phyloP scores from a whole-genome alignment of 2,329 filamentous ascomycete species.

The Albophoma yamanashiensis region DNA sequence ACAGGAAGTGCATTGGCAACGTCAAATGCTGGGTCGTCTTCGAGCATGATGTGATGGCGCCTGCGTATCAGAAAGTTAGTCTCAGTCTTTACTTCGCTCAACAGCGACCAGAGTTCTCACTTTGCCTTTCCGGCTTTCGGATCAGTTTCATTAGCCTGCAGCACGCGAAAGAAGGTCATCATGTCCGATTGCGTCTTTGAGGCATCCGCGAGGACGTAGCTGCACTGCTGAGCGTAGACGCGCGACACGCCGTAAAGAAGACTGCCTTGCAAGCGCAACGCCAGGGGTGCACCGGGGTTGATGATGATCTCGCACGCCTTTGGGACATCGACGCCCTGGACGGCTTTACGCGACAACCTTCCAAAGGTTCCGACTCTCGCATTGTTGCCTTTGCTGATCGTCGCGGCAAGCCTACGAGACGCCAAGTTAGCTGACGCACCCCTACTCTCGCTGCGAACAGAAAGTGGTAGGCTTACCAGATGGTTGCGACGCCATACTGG shows the following conservation, averaged over 20 bases:
- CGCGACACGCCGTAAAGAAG: conserved; percentile 77
- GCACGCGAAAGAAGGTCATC: conserved; percentile 50
- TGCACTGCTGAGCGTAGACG: conserved; percentile 79
- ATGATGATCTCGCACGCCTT: conserved; percentile 86
- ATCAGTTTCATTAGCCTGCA: conserved; percentile 50
- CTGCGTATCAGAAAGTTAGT: conserved; percentile 29
- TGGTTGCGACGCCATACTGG: conserved; percentile 86
- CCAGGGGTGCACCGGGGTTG: conserved; percentile 71
- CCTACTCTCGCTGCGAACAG: background rate
- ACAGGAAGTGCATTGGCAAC: conserved; percentile 18
- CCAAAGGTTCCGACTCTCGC: conserved; percentile 65
- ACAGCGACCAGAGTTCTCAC: conserved; percentile 38
- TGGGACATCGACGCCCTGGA: conserved; percentile 76
- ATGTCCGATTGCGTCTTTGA: conserved; percentile 67
- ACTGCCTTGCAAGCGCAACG: conserved; percentile 79
- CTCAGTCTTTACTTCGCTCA: conserved; percentile 8
- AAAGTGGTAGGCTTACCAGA: conserved; percentile 55
- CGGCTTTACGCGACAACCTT: conserved; percentile 73
- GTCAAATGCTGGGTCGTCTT: conserved; percentile 72
- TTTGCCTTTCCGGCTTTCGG: conserved; percentile 58
- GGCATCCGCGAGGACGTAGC: conserved; percentile 73
- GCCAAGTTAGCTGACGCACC: background rate
- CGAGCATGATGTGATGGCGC: conserved; percentile 62
- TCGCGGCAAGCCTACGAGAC: conserved; percentile 73
- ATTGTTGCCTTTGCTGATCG: conserved; percentile 61